These are phyloP conservation scores for Sesbania bispinosa DNA, from an alignment of 306 rosid genomes.

Conservation along the genomic window DNA sequence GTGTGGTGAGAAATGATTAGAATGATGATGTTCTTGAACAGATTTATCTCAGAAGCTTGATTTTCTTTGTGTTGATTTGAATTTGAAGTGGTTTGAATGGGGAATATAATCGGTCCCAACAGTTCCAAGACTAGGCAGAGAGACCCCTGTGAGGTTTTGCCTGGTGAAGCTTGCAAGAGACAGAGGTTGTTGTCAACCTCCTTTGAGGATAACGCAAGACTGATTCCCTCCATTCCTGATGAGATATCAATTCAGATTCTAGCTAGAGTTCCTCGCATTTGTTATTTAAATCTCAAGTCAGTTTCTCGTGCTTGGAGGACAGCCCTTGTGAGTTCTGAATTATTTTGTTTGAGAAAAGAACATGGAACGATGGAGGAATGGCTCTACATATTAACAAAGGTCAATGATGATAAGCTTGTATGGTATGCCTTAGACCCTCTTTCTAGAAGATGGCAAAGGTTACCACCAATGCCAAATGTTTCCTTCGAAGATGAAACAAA, in stretches of 20 bases:
- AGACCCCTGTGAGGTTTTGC: constrained; percentile 19
- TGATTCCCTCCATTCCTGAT: constrained; percentile 31
- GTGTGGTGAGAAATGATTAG: constrained; percentile 8
- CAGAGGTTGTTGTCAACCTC: constrained; percentile 18
- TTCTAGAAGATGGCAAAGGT: constrained; percentile 38
- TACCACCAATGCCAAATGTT: constrained; percentile 40
- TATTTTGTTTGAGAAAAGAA: constrained; percentile 35
- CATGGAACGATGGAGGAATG: constrained; percentile 43
- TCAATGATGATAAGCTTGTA: constrained; percentile 33
- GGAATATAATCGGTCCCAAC: constrained; percentile 23
- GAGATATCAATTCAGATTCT: constrained; percentile 39
- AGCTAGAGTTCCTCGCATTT: constrained; percentile 37
- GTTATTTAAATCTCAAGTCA: constrained; percentile 28
- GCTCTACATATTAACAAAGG: constrained; percentile 40
- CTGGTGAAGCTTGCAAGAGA: constrained; percentile 23
- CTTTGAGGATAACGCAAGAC: constrained; percentile 11
- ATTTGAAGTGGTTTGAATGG: constrained; percentile 23
- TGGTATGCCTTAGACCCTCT: constrained; percentile 45
- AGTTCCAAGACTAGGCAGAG: constrained; percentile 10
- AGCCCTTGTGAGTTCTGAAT: constrained; percentile 30
- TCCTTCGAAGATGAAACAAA: constrained; percentile 20
- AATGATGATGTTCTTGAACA: constrained; percentile 7
- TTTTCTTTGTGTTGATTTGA: not conserved
- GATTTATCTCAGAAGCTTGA: constrained; percentile 21
- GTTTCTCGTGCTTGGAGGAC: constrained; percentile 29